Percentiles rank a stretch among this genome's conserved stretches.
phyloP scores from a whole-genome alignment of 352 stramenopile genomes.

The Phytophthora brassicae region DNA sequence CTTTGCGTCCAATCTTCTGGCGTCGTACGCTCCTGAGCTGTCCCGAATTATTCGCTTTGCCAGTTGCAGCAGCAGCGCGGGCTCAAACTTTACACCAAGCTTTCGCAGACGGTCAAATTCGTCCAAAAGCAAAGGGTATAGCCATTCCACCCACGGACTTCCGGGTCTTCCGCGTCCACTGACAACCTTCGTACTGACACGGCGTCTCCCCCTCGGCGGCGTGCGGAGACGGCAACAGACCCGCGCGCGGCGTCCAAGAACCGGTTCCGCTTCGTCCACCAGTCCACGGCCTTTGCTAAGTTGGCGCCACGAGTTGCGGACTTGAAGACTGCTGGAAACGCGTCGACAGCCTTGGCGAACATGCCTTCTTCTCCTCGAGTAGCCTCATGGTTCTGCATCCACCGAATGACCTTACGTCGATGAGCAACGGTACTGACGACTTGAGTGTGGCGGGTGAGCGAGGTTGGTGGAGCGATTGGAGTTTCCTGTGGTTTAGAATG shows the following conservation, averaged over 20 bases:
- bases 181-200: background rate
- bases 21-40: background rate
- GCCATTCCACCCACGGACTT: background rate
- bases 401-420: background rate
- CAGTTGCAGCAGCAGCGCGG: background rate
- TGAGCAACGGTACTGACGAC: background rate
- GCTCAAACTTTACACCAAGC: constrained; percentile 8
- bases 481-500: background rate
- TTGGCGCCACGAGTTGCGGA: background rate
- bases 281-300: background rate
- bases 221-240: background rate
- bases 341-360: background rate
- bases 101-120: constrained; percentile 12
- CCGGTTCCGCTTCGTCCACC: background rate
- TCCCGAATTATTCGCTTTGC: background rate
- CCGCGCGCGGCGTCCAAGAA: background rate
- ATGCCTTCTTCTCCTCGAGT: background rate
- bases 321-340: background rate
- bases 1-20: background rate
- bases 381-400: background rate
- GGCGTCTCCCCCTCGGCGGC: background rate
- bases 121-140: constrained; percentile 3
- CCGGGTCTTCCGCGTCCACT: background rate
- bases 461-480: background rate
- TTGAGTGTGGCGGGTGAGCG: background rate